phyloP scores from a whole-genome alignment of 2,329 filamentous ascomycete species.

The Coniochaeta ligniaria region DNA sequence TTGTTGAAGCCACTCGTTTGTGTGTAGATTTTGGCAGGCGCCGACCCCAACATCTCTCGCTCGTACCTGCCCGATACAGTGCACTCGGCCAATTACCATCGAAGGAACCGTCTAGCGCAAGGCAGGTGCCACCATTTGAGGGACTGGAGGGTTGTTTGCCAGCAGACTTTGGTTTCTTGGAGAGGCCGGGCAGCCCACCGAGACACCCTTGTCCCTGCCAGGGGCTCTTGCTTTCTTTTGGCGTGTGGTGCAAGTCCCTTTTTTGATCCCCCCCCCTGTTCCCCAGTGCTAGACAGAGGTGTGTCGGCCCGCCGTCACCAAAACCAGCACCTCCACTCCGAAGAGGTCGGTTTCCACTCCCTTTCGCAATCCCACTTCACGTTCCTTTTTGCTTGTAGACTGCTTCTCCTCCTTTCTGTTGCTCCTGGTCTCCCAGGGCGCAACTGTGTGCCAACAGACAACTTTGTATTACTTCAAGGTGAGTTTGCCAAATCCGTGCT shows the following conservation, averaged over 20 bases:
- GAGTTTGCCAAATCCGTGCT: background rate
- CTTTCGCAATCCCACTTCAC: constrained; percentile 2
- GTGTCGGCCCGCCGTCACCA: background rate
- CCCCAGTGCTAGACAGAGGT: background rate
- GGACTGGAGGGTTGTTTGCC: background rate
- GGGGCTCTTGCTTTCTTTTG: background rate
- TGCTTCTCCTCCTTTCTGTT: constrained; percentile 2
- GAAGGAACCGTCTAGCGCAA: background rate
- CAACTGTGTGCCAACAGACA: constrained; percentile 2
- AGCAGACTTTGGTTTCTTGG: background rate
- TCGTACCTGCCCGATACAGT: background rate
- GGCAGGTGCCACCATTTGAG: constrained; percentile 1
- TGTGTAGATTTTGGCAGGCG: background rate
- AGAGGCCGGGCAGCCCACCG: background rate
- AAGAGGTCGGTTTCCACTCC: constrained; percentile 3
- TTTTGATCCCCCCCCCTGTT: background rate
- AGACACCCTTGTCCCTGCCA: background rate
- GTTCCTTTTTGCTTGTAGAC: constrained; percentile 1
- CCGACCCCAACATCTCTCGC: background rate
- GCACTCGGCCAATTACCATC: background rate
- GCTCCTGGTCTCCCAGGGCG: constrained; percentile 3
- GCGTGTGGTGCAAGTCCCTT: background rate
- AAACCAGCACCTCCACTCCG: constrained; percentile 1
- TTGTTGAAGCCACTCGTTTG: background rate
- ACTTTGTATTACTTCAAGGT: constrained; percentile 1